Conservation (phyloP, 1,284 basidiomycete species). For the Puccinia novopanici region DNA sequence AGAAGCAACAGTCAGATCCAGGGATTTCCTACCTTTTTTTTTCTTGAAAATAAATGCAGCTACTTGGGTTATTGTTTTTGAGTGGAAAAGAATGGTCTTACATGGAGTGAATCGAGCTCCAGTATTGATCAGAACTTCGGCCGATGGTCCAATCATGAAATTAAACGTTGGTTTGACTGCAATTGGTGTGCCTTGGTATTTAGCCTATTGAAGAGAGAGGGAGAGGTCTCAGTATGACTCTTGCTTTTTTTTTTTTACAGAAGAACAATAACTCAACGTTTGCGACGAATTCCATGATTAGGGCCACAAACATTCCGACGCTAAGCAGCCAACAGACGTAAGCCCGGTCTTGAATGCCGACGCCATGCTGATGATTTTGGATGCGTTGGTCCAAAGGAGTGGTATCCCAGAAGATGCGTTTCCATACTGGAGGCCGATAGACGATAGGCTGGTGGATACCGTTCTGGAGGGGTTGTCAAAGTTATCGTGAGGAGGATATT, state of each 20-base stretch:
- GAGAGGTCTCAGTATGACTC: neutral
- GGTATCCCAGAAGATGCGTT: constrained; percentile 49
- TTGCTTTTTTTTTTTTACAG: neutral
- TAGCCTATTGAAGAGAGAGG: constrained; percentile 10
- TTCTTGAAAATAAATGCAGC: too few species aligned
- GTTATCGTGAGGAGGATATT: constrained; percentile 24
- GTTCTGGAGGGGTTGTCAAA: neutral
- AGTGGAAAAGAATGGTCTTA: constrained; percentile 52
- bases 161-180: constrained; percentile 41
- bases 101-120: constrained; percentile 59
- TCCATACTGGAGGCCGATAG: constrained; percentile 42
- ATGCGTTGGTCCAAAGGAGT: constrained; percentile 30
- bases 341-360: constrained; percentile 39
- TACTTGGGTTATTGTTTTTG: neutral
- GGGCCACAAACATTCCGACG: constrained; percentile 40
- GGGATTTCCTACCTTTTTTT: neutral
- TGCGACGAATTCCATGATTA: constrained; percentile 44
- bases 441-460: neutral
- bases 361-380: constrained; percentile 33
- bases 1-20: constrained; percentile 42
- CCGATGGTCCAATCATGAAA: constrained; percentile 58
- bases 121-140: constrained; percentile 58
- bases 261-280: constrained; percentile 10
- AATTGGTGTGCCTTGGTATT: constrained; percentile 46
- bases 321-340: constrained; percentile 39